phyloP scores from a whole-genome alignment of 345 rosid species.

The Aethionema arabicum region DNA sequence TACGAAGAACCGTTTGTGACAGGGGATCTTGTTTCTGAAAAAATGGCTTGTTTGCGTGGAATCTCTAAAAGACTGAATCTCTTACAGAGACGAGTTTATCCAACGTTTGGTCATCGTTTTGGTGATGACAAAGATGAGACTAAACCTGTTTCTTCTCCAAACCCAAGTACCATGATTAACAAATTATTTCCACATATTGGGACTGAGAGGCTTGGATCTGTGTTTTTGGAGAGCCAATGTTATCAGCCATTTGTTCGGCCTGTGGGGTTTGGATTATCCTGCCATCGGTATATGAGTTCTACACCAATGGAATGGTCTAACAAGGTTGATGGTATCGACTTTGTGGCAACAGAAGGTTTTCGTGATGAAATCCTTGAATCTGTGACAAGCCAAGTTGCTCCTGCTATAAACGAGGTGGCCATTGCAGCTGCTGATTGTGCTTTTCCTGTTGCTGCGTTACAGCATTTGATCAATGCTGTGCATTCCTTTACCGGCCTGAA shows the following conservation, averaged over 20 bases:
- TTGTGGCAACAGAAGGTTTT: constrained; percentile 40
- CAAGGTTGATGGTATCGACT: constrained; percentile 42
- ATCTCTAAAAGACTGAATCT: constrained; percentile 33
- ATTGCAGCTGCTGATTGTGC: constrained; percentile 72
- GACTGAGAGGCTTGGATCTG: constrained; percentile 22
- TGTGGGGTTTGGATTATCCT: constrained; percentile 33
- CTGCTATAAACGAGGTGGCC: constrained; percentile 60
- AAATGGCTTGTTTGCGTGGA: constrained; percentile 44
- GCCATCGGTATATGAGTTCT: constrained; percentile 41
- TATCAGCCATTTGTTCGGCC: constrained; percentile 19
- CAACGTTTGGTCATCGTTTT: constrained; percentile 36
- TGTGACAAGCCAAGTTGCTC: no score
- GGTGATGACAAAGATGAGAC: constrained; percentile 28
- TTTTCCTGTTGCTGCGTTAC: constrained; percentile 62
- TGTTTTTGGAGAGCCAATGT: constrained; percentile 25
- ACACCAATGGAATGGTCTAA: constrained; percentile 39
- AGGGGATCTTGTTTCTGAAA: no score
- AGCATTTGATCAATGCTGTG: constrained; percentile 52
- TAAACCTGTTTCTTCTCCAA: neutral
- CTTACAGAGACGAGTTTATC: constrained; percentile 38
- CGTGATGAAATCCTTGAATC: constrained; percentile 36
- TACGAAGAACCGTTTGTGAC: neutral
- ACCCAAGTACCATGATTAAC: constrained; percentile 9
- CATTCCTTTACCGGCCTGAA: constrained; percentile 58
- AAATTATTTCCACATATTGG: constrained; percentile 16